Evolutionary conservation across 2,329 filamentous ascomycete species (phyloP), one percentile per base, ranked within the genome.

Genomic region (Penicillium sp.): DNA sequence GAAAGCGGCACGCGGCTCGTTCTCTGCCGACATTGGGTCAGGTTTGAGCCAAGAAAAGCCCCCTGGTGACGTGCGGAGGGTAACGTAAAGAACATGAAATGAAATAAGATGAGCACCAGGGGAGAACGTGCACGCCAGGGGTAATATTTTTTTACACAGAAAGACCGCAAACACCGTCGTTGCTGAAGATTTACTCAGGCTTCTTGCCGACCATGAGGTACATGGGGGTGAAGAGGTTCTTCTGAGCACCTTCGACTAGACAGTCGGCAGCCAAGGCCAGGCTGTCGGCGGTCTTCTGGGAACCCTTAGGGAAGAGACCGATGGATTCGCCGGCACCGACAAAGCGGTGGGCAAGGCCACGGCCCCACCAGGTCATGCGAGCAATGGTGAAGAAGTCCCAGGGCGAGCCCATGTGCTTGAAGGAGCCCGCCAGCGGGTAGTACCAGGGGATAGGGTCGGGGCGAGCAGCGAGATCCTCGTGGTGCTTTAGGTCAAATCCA

Each of bases 201-300:
- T 97, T 97, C 78, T 90, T 87, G 60, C 86, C 93, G 58, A 97
- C 85, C 91, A 97, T 97, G 71, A 97, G 81, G 79, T 96, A 97
- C 93, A 97, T 97, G 55, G 93, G 93, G 1, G 93, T 97, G 79
- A 97, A 97, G n/a, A 97, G 84, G 75, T 96, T 90, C 79, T 92
- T 83, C 74, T 86, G 85, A 36, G 87, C 93, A 76, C 93, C 93
- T 47, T 90, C 91, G 23, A 96, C 92, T 50, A 97, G 81, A 68
- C 86, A 89, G 76, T 97, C 92, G 11, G 85, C 92, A 33, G 91
- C 92, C 57, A 87, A 71, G 6, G 89, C 92, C 69, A 97, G 78
- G 70, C 89, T 92, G 77, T 97, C 89, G 11, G 92, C 92, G n/a
- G 92, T 96, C 86, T 96, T 96, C 79, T 91, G 90, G 47, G 92